Evolutionary conservation across 2,329 filamentous ascomycete species (phyloP), one percentile per base, ranked within the genome.

Genomic region (Reticulascus tulasneorum): DNA sequence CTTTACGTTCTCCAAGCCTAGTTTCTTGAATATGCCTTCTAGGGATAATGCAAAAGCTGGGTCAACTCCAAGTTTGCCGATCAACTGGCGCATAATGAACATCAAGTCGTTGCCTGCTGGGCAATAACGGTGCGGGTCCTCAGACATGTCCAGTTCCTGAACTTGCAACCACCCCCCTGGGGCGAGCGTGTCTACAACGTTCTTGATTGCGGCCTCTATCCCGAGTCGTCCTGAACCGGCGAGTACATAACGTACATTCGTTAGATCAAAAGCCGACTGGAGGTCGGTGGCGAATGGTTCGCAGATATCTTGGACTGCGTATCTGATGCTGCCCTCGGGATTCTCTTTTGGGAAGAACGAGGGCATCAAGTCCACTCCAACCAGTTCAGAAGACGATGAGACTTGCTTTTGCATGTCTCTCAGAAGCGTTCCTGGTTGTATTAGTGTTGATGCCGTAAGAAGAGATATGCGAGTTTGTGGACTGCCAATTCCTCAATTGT

Each of bases 91-190:
- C 7, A 38, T 22, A 6, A 45, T 13, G 6, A 25, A 19, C 7
- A 45, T 16, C 27, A 33, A 25, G 23, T 37, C 41, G 12, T 32
- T 23, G 6, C 37, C 10, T 2, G 39, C 23, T 9, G 37, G 30
- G 7, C 26, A 27, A 10, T 40, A 29, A 4, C 17, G 12, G 9
- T 12, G 18, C 16, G 23, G 23, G 12, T 23, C 28, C 2, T 16
- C 13, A 10, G 17, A 30, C 2, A 33, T 15, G 10, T 35, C 26
- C 13, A 39, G 18, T n/a, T 40, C 35, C 28, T 37, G 32, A 4
- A 38, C 23, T 25, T 47, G 44, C 15, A 45, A 23, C 42, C 44
- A 47, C 10, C 42, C 44, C 1, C 36, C 31, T n/a, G 39, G 39
- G 6, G 30, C 40, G 16, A 47, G 19, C 3, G 44, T 36, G 4